Evolutionary conservation across 1,139 yeast species (phyloP).

Genomic region (Yamadazyma friedrichii): DNA sequence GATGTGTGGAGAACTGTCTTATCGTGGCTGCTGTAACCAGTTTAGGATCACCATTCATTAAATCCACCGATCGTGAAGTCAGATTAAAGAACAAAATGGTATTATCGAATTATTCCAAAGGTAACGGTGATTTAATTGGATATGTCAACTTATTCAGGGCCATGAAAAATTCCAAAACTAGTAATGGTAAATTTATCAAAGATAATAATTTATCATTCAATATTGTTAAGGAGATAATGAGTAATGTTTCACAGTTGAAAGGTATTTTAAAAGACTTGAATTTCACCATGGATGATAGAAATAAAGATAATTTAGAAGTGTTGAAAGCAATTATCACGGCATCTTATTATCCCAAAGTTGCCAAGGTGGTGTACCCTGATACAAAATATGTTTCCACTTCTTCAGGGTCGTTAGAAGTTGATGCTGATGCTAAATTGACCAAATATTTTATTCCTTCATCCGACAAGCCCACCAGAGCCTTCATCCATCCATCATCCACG

Average conservation of each 20-base stretch:
- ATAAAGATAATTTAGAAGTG: constrained; percentile 46
- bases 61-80: constrained; percentile 47
- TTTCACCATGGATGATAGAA: constrained; percentile 47
- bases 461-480: constrained; percentile 13
- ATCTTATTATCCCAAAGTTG: constrained; percentile 77
- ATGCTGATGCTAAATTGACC: constrained; percentile 74
- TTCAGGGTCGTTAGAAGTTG: constrained; percentile 79
- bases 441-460: constrained; percentile 57
- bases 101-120: constrained; percentile 37
- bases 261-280: constrained; percentile 74
- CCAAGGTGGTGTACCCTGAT: constrained; percentile 79
- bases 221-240: constrained; percentile 67
- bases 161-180: constrained; percentile 37
- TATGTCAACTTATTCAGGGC: constrained; percentile 55
- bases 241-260: constrained; percentile 67
- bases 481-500: constrained; percentile 17
- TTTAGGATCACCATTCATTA: constrained; percentile 69
- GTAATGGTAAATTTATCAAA: constrained; percentile 42
- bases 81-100: constrained; percentile 61
- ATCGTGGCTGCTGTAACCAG: constrained; percentile 76
- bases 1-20: constrained; percentile 74
- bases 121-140: constrained; percentile 73
- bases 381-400: constrained; percentile 68
- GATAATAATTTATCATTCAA: constrained; percentile 63
- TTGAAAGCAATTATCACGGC: constrained; percentile 74